Evolutionary conservation across 331 rosid species (phyloP).

Genomic region (Phaseolus coccineus): DNA sequence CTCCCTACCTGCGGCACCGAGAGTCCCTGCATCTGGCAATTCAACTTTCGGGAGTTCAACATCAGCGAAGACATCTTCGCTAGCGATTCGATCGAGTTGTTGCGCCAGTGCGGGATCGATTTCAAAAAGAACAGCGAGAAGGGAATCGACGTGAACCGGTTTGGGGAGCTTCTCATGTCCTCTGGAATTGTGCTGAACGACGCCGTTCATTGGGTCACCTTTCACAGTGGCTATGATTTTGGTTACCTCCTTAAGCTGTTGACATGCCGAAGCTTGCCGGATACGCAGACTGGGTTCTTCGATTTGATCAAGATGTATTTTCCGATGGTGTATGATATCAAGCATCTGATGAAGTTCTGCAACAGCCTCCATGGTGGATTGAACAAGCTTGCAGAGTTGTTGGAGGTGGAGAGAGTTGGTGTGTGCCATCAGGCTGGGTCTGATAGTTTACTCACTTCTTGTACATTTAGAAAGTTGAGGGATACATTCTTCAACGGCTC

Average conservation of each 20-base stretch:
- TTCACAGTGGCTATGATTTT: slow-evolving; percentile 91
- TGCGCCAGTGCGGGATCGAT: slow-evolving; percentile 90
- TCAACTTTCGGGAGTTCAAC: slow-evolving; percentile 93
- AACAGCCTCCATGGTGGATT: slow-evolving; percentile 91
- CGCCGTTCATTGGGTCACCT: slow-evolving; percentile 77
- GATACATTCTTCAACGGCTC: slow-evolving; percentile 81
- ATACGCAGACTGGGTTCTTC: slow-evolving; percentile 71
- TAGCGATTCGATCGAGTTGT: slow-evolving; percentile 75
- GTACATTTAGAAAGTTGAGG: slow-evolving; percentile 90
- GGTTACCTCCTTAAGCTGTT: slow-evolving; percentile 89
- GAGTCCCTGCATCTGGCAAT: slow-evolving; percentile 79
- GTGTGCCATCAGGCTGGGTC: slow-evolving; percentile 98
- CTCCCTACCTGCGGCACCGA: slow-evolving; percentile 79
- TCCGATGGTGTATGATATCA: slow-evolving; percentile 85
- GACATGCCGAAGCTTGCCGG: slow-evolving; percentile 80
- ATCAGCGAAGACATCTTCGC: slow-evolving; percentile 82
- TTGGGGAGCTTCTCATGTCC: slow-evolving; percentile 91
- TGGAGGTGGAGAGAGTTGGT: slow-evolving; percentile 91
- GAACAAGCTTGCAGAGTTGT: slow-evolving; percentile 91
- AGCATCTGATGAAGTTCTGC: slow-evolving; percentile 96
- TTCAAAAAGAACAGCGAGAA: slow-evolving; percentile 84
- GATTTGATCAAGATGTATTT: slow-evolving; percentile 79
- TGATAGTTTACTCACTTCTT: slow-evolving; percentile 84
- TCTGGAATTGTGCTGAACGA: slow-evolving; percentile 79
- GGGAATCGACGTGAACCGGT: slow-evolving; percentile 84